A percentile compares a stretch with the other conserved stretches of the same genome.
phyloP scores from a whole-genome alignment of 345 rosid genomes.

The Cardamine chenopodiifolia region DNA sequence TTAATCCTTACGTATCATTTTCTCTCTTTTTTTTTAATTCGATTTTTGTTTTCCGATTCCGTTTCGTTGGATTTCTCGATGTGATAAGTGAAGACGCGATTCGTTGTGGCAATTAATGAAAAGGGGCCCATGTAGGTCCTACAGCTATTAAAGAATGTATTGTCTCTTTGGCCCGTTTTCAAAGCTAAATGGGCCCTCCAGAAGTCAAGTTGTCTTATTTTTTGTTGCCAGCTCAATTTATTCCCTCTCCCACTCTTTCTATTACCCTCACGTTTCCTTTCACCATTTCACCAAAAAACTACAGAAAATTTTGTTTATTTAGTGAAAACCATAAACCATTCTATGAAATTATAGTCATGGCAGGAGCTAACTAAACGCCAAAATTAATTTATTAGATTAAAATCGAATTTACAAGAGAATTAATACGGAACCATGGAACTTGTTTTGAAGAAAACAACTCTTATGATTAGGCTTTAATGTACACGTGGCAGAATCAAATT shows the following conservation, averaged over 20 bases:
- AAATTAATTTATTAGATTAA: background rate
- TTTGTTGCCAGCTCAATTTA: background rate
- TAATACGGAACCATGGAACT: background rate
- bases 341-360: background rate
- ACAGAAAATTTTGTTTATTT: background rate
- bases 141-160: slow-evolving; percentile 33
- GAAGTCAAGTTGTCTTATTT: slow-evolving; percentile 20
- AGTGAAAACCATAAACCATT: background rate
- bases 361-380: background rate
- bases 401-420: background rate
- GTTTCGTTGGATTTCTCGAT: background rate
- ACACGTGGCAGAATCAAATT: slow-evolving; percentile 8
- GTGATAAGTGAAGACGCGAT: slow-evolving; percentile 32
- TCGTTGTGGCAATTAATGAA: slow-evolving; percentile 35
- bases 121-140: slow-evolving; percentile 24
- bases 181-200: slow-evolving; percentile 32
- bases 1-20: background rate
- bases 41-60: background rate
- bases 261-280: slow-evolving; percentile 23
- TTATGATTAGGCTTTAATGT: slow-evolving; percentile 15
- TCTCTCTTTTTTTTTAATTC: background rate
- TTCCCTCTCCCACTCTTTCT: slow-evolving; percentile 12
- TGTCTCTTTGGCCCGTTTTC: slow-evolving; percentile 28
- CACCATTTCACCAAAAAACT: background rate
- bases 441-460: slow-evolving; percentile 24